A percentile compares a stretch with the other conserved stretches of the same genome.
Evolutionary conservation across 108 stramenopile species (phyloP).

Genomic region (Nitzschia putrida): DNA sequence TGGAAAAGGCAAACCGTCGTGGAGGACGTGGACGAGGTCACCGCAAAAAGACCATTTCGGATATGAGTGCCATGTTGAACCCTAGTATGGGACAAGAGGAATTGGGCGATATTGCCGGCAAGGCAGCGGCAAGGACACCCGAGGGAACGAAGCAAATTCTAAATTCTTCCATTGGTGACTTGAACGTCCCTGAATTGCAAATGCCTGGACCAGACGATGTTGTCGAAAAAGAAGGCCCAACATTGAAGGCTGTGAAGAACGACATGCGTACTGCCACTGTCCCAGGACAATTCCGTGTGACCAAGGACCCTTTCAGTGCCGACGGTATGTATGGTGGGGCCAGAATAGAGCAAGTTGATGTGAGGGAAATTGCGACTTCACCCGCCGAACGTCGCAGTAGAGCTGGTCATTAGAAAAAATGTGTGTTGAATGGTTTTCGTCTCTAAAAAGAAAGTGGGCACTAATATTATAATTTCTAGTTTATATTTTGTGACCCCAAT

Average conservation of each 20-base stretch:
- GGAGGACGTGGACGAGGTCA: slow-evolving; percentile 71
- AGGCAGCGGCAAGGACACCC: slow-evolving; percentile 18
- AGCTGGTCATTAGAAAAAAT: too few relatives aligned
- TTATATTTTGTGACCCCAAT: too few relatives aligned
- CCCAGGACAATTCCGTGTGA: slow-evolving; percentile 71
- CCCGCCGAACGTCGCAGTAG: neutral
- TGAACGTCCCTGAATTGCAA: slow-evolving; percentile 12
- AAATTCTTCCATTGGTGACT: slow-evolving; percentile 22
- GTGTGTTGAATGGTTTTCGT: too few relatives aligned
- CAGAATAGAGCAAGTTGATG: slow-evolving; percentile 9
- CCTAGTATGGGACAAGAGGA: slow-evolving; percentile 32
- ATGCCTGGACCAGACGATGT: neutral
- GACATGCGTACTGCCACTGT: slow-evolving; percentile 65
- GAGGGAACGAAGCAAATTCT: neutral
- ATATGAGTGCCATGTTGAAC: slow-evolving; percentile 77
- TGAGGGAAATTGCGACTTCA: slow-evolving; percentile 9
- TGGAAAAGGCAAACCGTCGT: slow-evolving; percentile 71
- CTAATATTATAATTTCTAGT: too few relatives aligned
- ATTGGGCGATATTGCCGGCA: slow-evolving; percentile 9
- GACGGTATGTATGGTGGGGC: slow-evolving; percentile 33
- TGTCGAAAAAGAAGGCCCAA: neutral
- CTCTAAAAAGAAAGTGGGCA: too few relatives aligned
- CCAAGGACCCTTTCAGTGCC: slow-evolving; percentile 66
- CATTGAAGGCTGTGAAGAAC: slow-evolving; percentile 7
- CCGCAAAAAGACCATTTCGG: slow-evolving; percentile 80